Base-by-base conservation (phyloP, 1,284 basidiomycete genomes). In the Fistulina hepatica region DNA sequence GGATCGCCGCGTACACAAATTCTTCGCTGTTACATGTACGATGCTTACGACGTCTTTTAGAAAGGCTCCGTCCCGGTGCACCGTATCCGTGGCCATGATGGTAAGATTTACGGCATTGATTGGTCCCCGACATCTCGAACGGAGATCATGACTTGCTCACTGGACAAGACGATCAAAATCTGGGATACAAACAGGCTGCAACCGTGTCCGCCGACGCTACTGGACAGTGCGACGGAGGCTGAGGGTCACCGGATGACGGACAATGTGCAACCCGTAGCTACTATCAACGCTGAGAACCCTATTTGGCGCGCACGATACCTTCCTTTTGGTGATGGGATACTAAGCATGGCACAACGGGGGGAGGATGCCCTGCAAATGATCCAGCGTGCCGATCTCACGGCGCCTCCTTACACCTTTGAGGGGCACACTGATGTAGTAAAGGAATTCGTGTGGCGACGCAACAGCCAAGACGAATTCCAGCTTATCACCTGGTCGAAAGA, bases 401-500 rank as follows among this genome's bases (percentile, higher is more conserved):
- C 53, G 6, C 78, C 82, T 1, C 75, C 91, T 6, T 76, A 84
- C 42, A 65, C 69, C 3, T 97, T 95, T 48, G 83, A 85, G 45
- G 93, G 92, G 0, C 91, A 95, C 55, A 73, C 76, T 0, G 92
- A 95, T 51, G 86, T 92, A 4, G 94, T 97, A 24, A 97, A 97
- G 52, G 94, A 99, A 60, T 99, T 95, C 52, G 92, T 99, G 2
- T 97, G 95, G 92, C 67, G 95, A 41, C 76, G 73, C 34, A 17
- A 42, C 50, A 19, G 13, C 2, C 33, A 6, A 69, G 76, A 79
- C 40, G 72, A 85, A 41, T 93, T 91, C 56, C 92, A 95, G 55
- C 69, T 98, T 3, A 88, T 98, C 35, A 97, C 93, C 1, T 97
- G 93, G 94, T 89, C 88, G 2, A 94, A 93, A 57, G 95, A 97